Conservation (phyloP, 441 rosid species). For the Syzygium malaccense region DNA sequence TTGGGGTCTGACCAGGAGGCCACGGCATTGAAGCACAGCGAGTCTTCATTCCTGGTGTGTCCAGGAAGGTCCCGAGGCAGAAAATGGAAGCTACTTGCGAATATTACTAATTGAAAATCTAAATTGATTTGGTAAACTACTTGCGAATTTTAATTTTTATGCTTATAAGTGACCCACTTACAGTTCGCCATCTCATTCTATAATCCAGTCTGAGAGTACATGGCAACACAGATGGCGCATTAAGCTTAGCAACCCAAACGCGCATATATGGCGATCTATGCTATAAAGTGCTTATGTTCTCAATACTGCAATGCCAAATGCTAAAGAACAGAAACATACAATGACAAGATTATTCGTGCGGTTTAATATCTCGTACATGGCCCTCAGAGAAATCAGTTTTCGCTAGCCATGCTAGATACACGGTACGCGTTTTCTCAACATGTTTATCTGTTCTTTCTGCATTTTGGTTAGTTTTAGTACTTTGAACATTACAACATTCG, state of each 20-base stretch:
- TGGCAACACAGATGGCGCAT: not conserved
- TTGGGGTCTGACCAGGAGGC: conserved; percentile 29
- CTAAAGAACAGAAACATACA: not conserved
- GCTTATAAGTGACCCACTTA: too few relatives aligned
- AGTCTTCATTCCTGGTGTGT: not conserved
- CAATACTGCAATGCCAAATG: not conserved
- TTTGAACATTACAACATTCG: not conserved
- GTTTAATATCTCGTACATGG: not conserved
- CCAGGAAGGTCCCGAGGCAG: not conserved
- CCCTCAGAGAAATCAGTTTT: too few relatives aligned
- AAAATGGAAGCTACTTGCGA: too few relatives aligned
- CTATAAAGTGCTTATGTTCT: not conserved
- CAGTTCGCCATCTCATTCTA: too few relatives aligned
- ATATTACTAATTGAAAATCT: too few relatives aligned
- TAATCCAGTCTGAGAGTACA: not conserved
- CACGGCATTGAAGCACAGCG: not conserved
- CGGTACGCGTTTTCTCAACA: accelerated
- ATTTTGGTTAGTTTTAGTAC: not conserved
- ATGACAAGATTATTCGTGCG: not conserved
- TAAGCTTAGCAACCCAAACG: not conserved
- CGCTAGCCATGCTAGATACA: not conserved
- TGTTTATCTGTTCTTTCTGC: not conserved
- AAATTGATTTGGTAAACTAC: too few relatives aligned
- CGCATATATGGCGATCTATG: not conserved
- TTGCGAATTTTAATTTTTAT: too few relatives aligned